A percentile compares a stretch with the other conserved stretches of the same genome.
These are phyloP conservation scores for Meyerozyma sp. DNA, from an alignment of 1,139 yeast species.

Conservation along the genomic window DNA sequence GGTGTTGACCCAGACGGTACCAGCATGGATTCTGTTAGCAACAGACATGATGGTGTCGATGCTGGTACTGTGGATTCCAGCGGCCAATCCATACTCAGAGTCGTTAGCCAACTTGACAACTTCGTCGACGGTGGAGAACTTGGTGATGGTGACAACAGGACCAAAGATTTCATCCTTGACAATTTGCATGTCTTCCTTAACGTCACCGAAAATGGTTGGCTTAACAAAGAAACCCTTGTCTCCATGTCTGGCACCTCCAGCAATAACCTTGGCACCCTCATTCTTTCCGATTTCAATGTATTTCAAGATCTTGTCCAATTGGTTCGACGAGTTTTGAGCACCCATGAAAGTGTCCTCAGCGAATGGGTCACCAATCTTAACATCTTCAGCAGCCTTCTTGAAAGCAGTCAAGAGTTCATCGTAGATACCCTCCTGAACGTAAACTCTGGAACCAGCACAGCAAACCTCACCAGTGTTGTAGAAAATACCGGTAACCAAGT, in stretches of 20 bases:
- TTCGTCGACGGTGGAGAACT: slow-evolving; percentile 69
- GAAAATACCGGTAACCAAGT: slow-evolving; percentile 60
- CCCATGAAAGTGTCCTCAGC: slow-evolving; percentile 72
- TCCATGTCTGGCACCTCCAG: slow-evolving; percentile 73
- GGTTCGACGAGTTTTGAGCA: slow-evolving; percentile 75
- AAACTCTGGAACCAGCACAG: slow-evolving; percentile 81
- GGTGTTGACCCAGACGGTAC: slow-evolving; percentile 82
- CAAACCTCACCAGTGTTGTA: slow-evolving; percentile 88
- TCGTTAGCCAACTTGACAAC: slow-evolving; percentile 66
- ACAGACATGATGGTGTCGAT: slow-evolving; percentile 37
- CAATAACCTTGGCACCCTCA: slow-evolving; percentile 69
- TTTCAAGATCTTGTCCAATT: slow-evolving; percentile 67
- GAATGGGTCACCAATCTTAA: slow-evolving; percentile 69
- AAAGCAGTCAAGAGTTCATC: slow-evolving; percentile 60
- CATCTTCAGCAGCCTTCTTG: slow-evolving; percentile 51
- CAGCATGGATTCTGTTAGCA: slow-evolving; percentile 65
- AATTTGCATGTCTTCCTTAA: slow-evolving; percentile 59
- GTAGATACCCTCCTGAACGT: slow-evolving; percentile 71
- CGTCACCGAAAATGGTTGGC: slow-evolving; percentile 78
- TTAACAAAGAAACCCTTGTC: slow-evolving; percentile 70
- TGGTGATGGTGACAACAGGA: slow-evolving; percentile 72
- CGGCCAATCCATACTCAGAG: slow-evolving; percentile 77
- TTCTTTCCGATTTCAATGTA: slow-evolving; percentile 69
- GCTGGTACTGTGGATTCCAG: slow-evolving; percentile 68
- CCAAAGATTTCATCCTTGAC: slow-evolving; percentile 85